A percentile compares a stretch with the other conserved stretches of the same genome.
phyloP scores from a whole-genome alignment of 352 stramenopile genomes.

The Phytophthora cryptogea region DNA sequence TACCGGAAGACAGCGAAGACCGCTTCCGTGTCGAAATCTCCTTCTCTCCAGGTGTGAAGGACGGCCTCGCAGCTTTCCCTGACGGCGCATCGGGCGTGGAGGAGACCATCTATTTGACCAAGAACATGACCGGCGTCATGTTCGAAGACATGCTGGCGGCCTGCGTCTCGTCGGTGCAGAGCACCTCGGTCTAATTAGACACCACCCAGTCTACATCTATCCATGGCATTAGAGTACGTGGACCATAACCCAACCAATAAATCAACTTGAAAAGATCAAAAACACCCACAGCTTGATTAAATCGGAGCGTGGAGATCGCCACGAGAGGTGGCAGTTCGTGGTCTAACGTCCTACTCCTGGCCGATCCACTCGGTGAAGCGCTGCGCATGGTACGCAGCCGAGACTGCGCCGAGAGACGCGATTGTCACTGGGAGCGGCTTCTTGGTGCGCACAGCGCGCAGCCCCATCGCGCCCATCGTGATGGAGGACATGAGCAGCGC shows the following conservation, averaged over 20 bases:
- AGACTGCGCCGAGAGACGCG: slow-evolving; percentile 75
- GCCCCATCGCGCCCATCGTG: slow-evolving; percentile 86
- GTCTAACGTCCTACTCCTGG: slow-evolving; percentile 56
- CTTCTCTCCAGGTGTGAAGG: slow-evolving; percentile 77
- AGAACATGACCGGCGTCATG: slow-evolving; percentile 87
- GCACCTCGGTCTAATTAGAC: slow-evolving; percentile 25
- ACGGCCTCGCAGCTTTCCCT: slow-evolving; percentile 28
- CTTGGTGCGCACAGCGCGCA: slow-evolving; percentile 74
- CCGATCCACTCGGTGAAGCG: slow-evolving; percentile 84
- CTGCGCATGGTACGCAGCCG: slow-evolving; percentile 82
- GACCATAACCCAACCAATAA: slow-evolving; percentile 1
- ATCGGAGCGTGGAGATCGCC: not conserved
- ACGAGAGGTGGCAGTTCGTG: not conserved
- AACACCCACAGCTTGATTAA: slow-evolving; percentile 23
- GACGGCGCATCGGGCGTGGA: slow-evolving; percentile 42
- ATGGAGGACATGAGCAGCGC: slow-evolving; percentile 82
- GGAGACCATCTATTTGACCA: slow-evolving; percentile 83
- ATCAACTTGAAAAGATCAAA: slow-evolving; percentile 13
- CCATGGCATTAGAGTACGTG: slow-evolving; percentile 26
- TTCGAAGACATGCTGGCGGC: slow-evolving; percentile 89
- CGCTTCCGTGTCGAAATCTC: slow-evolving; percentile 88
- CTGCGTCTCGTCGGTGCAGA: slow-evolving; percentile 81
- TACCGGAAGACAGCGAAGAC: slow-evolving; percentile 83
- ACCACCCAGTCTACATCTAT: slow-evolving; percentile 9
- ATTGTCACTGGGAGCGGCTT: slow-evolving; percentile 80